Evolutionary conservation across 768 basidiomycete genomes (phyloP), one percentile per base, ranked within the genome.

Genomic region (Pleurotus salmoneostramineus): DNA sequence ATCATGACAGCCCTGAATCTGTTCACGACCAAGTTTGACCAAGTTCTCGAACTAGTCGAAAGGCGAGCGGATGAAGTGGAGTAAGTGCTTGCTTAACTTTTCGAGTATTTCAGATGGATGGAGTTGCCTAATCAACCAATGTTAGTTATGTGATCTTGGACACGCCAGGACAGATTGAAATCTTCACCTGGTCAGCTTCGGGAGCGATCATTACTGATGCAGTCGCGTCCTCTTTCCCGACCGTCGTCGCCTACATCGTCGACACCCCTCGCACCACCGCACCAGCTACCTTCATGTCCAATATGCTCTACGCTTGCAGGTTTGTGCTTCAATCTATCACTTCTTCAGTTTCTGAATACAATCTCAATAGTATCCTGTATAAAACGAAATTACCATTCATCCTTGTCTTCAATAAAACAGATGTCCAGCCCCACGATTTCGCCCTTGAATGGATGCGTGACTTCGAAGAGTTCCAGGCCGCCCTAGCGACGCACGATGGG

Each of bases 221-320:
- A 14, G 80, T 99, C 43, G 97, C 97, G 0, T 91, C 93, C 2
- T 85, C 95, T 0, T 77, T 98, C 58, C 97, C 97, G 4, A 89
- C 97, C 1, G 93, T 96, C 35, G 87, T 99, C 36, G 97, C 97
- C 12, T 99, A 98, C 68, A 83, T 99, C 60, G 93, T 99, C 63
- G 97, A 99, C 71, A 99, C 97, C 3, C 97, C 97, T 17, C 81
- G 97, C 61, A 94, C 93, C 15, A 89, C 89, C 0, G 87, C 93
- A 0, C 97, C 97, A 0, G 94, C 96, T 12, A 99, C 97, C 3
- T 99, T 99, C 72, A 99, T 98, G 97, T 92, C 89, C 15, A 99
- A 99, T 72, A 99, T 99, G 97, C 81, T 99, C 44, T 99, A 98
- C 66, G 97, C 97, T 1, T 99, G 97, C 80, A 94, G 92, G 91